Evolutionary conservation across 371 early-diverging fungal species (phyloP), one percentile per base, ranked within the genome.

Genomic region (Mortierella sp.): DNA sequence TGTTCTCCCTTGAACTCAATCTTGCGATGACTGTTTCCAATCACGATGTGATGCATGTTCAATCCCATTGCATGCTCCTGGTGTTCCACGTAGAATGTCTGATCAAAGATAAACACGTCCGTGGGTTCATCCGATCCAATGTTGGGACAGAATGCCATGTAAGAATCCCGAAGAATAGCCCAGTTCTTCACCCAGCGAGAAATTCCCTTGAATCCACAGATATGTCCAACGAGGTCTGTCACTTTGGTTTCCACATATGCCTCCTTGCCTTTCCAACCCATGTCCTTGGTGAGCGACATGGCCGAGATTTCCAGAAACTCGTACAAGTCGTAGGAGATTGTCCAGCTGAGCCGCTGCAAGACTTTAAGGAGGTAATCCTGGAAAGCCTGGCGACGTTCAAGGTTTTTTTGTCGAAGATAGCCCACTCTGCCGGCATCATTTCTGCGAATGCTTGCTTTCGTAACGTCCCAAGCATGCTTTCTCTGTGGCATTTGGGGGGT

Each of bases 201-300:
- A 37, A 63, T 17, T 14, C 63, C 51, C 0, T 63, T 71, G 13
- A 79, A 45, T 9, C 82, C 80, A 50, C 85, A 87, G 24, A 81
- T 52, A 5, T 78, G 45, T 3, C 67, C 73, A 8, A 60, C 69
- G 2, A 81, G 79, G 56, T 83, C 80, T 19, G 84, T 79, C 45
- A 85, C 73, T 21, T 85, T 83, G 45, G 84, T 82, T 2, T 89
- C 83, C 68, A 94, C 63, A 57, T 88, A 88, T 12, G 91, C 92
- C 67, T 94, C 95, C 60, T 92, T 93, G 50, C 93, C 93, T 62
- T 94, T 94, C 93, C 93, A 93, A 3, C 94, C 92, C 85, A 91
- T 89, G 60, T 91, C 91, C 54, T 85, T 88, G 22, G 83, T 81
- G 49, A 93, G 85, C 31, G 92, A 91, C 63, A 89, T 82, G 4